Evolutionary conservation across 768 basidiomycete genomes (phyloP), one percentile per base, ranked within the genome.

Genomic region (Fomitopsis pulvina): DNA sequence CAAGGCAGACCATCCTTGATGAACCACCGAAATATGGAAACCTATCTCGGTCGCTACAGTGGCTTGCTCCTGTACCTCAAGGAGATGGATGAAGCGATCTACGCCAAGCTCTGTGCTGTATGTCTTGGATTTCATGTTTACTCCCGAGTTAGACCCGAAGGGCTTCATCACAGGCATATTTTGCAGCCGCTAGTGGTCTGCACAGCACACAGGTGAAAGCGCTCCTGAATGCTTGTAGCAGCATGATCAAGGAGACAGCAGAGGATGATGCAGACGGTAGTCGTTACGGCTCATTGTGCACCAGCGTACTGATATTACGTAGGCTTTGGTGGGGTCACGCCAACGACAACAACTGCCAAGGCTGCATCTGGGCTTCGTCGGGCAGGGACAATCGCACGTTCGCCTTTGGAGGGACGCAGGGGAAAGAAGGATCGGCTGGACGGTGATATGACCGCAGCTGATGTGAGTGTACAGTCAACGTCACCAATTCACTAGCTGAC

Each of bases 81-180:
- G 64, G 95, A 98, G 71, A 95, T 97, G 89, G 93, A 96, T 52
- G 91, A 96, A 64, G 70, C 68, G 48, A 68, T 87, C 21, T 98
- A 97, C 63, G 86, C 83, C 38, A 91, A 88, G 61, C 69, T 97
- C 26, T 97, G 93, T 61, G 91, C 86, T 32, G 95, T 95, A 60
- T 50, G 87, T 75, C 9, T 14, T 20, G 6, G 9, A 38, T 14
- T 4, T 25, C 2, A 20, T 7, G 14, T 38, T 45, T 18, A 6
- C 41, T 25, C 25, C n/a, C 18, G 39, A 25, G 21, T 21, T 20
- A n/a, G n/a, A n/a, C n/a, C 34, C 27, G 14, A 27, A 22, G 5
- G 5, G 10, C 29, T 6, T 2, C 18, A 22, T 42, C 26, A 2
- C 61, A 98, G 95, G 82, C 85, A 4, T 98, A 98, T 69, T 96